Evolutionary conservation across 2,329 filamentous ascomycete species (phyloP).

Genomic region (Blastomyces percursus): DNA sequence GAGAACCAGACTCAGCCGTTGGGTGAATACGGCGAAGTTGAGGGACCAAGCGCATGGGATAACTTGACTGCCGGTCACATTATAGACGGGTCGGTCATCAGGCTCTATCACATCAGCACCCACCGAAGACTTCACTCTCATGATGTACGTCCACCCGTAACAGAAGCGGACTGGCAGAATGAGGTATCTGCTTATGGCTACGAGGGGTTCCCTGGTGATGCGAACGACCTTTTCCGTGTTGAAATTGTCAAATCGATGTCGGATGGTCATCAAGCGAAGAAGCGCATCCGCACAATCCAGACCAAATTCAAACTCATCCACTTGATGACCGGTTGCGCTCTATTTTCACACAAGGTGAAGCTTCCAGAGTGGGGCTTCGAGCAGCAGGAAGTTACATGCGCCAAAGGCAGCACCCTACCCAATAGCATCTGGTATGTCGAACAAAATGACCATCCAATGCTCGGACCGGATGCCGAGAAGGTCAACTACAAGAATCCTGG

Average conservation of each 20-base stretch:
- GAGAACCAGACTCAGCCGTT: constrained; percentile 95
- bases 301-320: constrained; percentile 94
- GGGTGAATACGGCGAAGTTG: constrained; percentile 62
- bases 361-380: constrained; percentile 96
- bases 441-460: constrained; percentile 70
- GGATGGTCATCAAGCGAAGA: constrained; percentile 64
- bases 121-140: constrained; percentile 90
- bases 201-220: constrained; percentile 91
- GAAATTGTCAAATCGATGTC: constrained; percentile 92
- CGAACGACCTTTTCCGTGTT: constrained; percentile 88
- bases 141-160: constrained; percentile 66
- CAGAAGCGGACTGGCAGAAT: constrained; percentile 86
- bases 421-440: constrained; percentile 98
- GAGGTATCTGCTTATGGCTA: constrained; percentile 96
- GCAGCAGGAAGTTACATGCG: constrained; percentile 98
- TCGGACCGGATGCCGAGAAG: constrained; percentile 68
- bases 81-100: constrained; percentile 67
- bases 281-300: constrained; percentile 82
- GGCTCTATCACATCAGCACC: constrained; percentile 72
- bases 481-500: constrained; percentile 93
- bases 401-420: constrained; percentile 76
- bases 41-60: constrained; percentile 78
- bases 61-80: constrained; percentile 57
- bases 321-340: constrained; percentile 87
- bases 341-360: constrained; percentile 99